Evolutionary conservation across 768 basidiomycete species (phyloP), one percentile per base, ranked within the genome.

Genomic region (Suillus fuscotomentosus): DNA sequence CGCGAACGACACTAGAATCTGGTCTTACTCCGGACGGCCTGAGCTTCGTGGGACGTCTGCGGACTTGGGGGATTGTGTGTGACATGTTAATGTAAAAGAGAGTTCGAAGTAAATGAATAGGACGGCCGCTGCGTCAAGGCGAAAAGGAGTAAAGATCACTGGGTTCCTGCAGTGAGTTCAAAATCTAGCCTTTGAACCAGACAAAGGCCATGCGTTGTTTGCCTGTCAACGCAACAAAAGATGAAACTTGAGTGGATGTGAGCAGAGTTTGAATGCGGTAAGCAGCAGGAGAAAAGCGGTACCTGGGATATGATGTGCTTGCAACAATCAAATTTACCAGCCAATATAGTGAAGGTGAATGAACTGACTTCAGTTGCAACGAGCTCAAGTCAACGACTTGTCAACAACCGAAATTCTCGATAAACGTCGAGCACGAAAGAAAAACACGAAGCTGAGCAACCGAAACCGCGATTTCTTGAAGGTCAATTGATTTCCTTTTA

Each of bases 1-100:
- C 89, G 17, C 90, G 83, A 22, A 91, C 78, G 15, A 83, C 73
- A 73, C 80, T 84, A 0, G 88, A 88, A 70, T 86, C 80, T 47
- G 88, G 84, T 24, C 73, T 75, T 5, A 41, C 48, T 34, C 53
- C 60, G n/a, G 56, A 34, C 27, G 31, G 20, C 10, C 41, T 60
- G 1, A 56, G 57, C 63, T 66, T 70, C 10, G 76, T 69, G 39
- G 72, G 76, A 17, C 76, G 73, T 66, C 72, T 75, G 43, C 68
- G 76, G 34, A 66, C 56, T 43, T 70, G 72, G 7, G 24, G 63
- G 34, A 57, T 65, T 56, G 69, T 63, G n/a, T 65, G 66, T 43
- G 66, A 51, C 75, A 75, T 75, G 64, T 61, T 41, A 27, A 38
- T 14, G 41, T 48, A 62, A 66, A 62, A 60, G 67, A 66, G 38